Conservation (phyloP, 805 yeast species). For the Teunomyces lycoperdinae region DNA sequence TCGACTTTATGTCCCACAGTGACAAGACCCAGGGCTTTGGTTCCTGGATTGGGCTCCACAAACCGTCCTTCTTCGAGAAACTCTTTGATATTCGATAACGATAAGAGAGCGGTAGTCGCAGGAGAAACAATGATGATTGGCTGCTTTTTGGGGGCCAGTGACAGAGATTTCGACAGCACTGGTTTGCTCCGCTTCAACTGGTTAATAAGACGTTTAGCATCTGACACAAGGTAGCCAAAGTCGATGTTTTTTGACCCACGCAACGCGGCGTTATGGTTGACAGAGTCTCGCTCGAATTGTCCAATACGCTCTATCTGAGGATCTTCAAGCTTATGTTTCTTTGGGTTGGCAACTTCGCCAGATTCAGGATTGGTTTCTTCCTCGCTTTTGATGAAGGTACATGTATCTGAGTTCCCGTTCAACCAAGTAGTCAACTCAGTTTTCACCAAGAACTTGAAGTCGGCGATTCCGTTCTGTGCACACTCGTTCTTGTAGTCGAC, state of each 20-base stretch:
- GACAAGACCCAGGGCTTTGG: slow-evolving; percentile 37
- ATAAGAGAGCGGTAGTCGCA: slow-evolving; percentile 41
- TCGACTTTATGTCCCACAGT: slow-evolving; percentile 56
- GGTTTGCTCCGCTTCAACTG: slow-evolving; percentile 51
- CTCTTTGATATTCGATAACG: slow-evolving; percentile 39
- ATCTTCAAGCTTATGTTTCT: slow-evolving; percentile 29
- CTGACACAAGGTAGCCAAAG: slow-evolving; percentile 65
- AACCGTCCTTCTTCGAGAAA: slow-evolving; percentile 68
- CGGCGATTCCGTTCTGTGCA: slow-evolving; percentile 57
- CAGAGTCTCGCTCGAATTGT: slow-evolving; percentile 46
- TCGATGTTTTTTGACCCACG: slow-evolving; percentile 67
- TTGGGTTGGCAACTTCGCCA: slow-evolving; percentile 1
- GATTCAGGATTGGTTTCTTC: slow-evolving; percentile 4
- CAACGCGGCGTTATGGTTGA: slow-evolving; percentile 59
- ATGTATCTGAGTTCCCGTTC: slow-evolving; percentile 60
- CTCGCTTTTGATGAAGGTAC: slow-evolving; percentile 48
- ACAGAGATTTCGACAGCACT: slow-evolving; percentile 66
- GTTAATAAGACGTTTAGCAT: slow-evolving; percentile 57
- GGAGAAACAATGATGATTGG: slow-evolving; percentile 46
- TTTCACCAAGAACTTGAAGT: slow-evolving; percentile 79
- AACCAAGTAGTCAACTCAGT: slow-evolving; percentile 83
- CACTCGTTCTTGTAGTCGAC: slow-evolving; percentile 81
- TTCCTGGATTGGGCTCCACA: slow-evolving; percentile 47
- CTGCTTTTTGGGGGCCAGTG: slow-evolving; percentile 28
- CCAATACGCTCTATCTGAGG: slow-evolving; percentile 49